A percentile compares a stretch with the other conserved stretches of the same genome.
Evolutionary conservation across 768 basidiomycete genomes (phyloP).

Genomic region (Termitomyces sp.): DNA sequence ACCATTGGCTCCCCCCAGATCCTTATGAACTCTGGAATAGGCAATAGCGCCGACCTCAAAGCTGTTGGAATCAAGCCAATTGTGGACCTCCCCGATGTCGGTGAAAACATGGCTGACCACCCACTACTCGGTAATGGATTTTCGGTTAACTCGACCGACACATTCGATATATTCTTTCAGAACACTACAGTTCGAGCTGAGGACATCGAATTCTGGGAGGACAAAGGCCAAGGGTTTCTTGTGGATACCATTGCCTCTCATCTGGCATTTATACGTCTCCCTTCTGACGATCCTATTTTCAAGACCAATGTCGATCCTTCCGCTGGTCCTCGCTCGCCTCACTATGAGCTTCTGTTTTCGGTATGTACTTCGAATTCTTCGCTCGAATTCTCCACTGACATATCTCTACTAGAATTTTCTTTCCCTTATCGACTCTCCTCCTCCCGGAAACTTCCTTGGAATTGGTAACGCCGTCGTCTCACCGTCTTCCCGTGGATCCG

Average conservation of each 20-base stretch:
- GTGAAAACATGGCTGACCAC: conserved; percentile 33
- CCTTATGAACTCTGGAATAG: conserved; percentile 29
- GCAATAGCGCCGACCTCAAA: conserved; percentile 14
- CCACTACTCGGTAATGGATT: conserved; percentile 1
- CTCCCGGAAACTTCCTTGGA: conserved; percentile 4
- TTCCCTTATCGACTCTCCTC: background rate
- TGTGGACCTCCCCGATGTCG: conserved; percentile 29
- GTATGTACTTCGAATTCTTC: background rate
- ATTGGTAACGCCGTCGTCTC: conserved; percentile 2
- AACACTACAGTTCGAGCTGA: background rate
- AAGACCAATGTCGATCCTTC: background rate
- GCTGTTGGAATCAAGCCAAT: conserved; percentile 18
- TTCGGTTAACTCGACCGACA: background rate
- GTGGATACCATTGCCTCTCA: conserved; percentile 1
- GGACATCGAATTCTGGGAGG: background rate
- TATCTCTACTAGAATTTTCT: background rate
- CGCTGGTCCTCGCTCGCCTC: background rate
- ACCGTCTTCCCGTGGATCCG: conserved; percentile 7
- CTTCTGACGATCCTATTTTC: background rate
- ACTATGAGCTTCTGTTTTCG: background rate
- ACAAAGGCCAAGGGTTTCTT: background rate
- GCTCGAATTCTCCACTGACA: background rate
- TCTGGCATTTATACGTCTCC: background rate
- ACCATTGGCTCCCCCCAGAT: conserved; percentile 25
- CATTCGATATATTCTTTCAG: background rate